Evolutionary conservation across 2,329 filamentous ascomycete genomes (phyloP), one percentile per base, ranked within the genome.

Genomic region (Fusarium fracticaudum): DNA sequence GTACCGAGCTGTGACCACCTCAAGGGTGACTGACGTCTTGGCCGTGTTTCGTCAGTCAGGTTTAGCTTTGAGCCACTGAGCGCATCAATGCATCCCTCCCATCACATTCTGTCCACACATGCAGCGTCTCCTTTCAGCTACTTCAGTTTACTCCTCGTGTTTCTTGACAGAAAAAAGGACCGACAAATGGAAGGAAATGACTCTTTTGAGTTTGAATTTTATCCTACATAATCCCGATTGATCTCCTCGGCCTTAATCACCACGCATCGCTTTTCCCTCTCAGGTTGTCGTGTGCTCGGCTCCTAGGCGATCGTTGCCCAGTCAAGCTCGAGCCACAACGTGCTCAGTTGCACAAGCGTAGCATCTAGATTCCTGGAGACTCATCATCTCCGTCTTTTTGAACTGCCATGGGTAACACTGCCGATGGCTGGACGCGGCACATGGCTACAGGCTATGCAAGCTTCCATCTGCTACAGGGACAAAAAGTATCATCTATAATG

Each of bases 31-130:
- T 75, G 73, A 75, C 69, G 69, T 75, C 69, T 73, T 71, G 48
- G 44, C 55, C 35, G 66, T 76, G 73, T 76, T 60, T 76, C 61
- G 67, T 47, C 63, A 66, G 57, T 55, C 58, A 64, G 60, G 59
- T 51, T 60, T 76, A 76, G 73, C 64, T 72, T 74, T 64, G 64
- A 76, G 74, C 73, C 74, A 74, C 74, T 76, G 74, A 76, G 65
- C 74, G 73, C 73, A 76, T 76, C 71, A 51, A 68, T 41, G 53
- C 71, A 55, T 48, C 67, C 53, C 35, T 60, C 37, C 44, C 69
- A 17, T 45, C 71, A 13, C 43, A 33, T 31, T 50, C 44, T 38
- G 51, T 40, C 24, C 47, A 57, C 31, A 58, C 48, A 57, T 44
- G 53, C 26, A 43, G 29, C 45, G 22, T 44, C 37, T 50, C 55